Conservation (phyloP, 1,284 basidiomycete genomes). For the Austroboletus niveus region DNA sequence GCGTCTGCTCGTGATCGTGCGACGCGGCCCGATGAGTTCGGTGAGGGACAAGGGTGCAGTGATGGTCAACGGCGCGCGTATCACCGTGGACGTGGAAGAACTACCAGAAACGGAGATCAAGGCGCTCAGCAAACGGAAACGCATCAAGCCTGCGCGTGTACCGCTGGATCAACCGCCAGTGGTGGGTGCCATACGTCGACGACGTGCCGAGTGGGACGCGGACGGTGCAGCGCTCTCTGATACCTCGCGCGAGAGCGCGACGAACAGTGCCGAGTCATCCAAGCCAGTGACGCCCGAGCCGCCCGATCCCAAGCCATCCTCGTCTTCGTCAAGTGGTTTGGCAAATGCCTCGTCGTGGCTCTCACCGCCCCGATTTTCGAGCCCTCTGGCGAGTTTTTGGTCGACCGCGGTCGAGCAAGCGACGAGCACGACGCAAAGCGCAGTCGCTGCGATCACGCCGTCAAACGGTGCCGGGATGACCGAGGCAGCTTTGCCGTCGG, state of each 20-base stretch:
- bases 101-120: slow-evolving; percentile 89
- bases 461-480: slow-evolving; percentile 36
- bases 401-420: slow-evolving; percentile 74
- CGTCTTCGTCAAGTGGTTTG: neutral
- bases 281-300: slow-evolving; percentile 21
- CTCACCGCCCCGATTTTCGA: slow-evolving; percentile 60
- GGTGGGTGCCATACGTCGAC: slow-evolving; percentile 65
- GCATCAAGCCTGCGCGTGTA: slow-evolving; percentile 82
- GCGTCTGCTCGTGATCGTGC: slow-evolving; percentile 70
- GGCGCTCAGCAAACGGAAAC: slow-evolving; percentile 78
- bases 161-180: slow-evolving; percentile 92
- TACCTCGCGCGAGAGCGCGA: slow-evolving; percentile 13
- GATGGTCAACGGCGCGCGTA: slow-evolving; percentile 86
- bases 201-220: slow-evolving; percentile 65
- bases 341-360: slow-evolving; percentile 36
- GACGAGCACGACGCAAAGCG: slow-evolving; percentile 66
- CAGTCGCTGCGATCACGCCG: slow-evolving; percentile 69
- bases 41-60: slow-evolving; percentile 77
- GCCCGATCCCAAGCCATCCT: slow-evolving; percentile 10
- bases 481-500: slow-evolving; percentile 44
- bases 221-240: slow-evolving; percentile 29
- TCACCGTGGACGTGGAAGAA: slow-evolving; percentile 90
- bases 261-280: slow-evolving; percentile 30
- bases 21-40: slow-evolving; percentile 59
- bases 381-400: slow-evolving; percentile 72